A percentile compares a stretch with the other conserved stretches of the same genome.
phyloP scores from a whole-genome alignment of 2,329 filamentous ascomycete genomes.

The Cladophialophora bantiana region DNA sequence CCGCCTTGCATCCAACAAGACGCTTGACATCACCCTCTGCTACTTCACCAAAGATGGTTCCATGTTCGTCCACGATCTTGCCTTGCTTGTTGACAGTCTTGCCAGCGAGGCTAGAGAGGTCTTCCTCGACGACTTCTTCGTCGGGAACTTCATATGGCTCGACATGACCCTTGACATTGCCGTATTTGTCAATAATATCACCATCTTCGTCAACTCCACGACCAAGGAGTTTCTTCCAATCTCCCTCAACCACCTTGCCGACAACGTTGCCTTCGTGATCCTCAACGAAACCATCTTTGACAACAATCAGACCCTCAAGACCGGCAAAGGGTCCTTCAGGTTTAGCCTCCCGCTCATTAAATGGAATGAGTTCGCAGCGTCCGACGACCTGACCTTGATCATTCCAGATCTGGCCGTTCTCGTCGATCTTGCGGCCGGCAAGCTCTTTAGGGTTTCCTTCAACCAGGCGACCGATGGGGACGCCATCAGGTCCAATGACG shows the following conservation, averaged over 20 bases:
- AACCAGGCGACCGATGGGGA: constrained; percentile 63
- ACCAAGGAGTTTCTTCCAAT: constrained; percentile 74
- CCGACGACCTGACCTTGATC: constrained; percentile 64
- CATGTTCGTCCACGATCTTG: constrained; percentile 66
- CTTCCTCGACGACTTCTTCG: constrained; percentile 57
- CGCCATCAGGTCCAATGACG: constrained; percentile 60
- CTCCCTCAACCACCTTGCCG: constrained; percentile 73
- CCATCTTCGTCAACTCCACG: constrained; percentile 81
- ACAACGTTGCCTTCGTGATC: constrained; percentile 80
- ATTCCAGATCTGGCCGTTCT: constrained; percentile 63
- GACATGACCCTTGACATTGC: constrained; percentile 66
- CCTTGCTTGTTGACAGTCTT: constrained; percentile 70
- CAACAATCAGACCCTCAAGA: constrained; percentile 62
- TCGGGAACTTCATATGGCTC: constrained; percentile 60
- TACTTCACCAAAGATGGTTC: constrained; percentile 65
- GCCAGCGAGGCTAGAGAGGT: constrained; percentile 66
- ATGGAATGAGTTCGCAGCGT: constrained; percentile 64
- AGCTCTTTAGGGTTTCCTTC: constrained; percentile 65
- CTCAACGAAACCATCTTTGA: constrained; percentile 68
- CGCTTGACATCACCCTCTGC: constrained; percentile 63
- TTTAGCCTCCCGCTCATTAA: constrained; percentile 62
- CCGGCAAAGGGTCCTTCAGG: constrained; percentile 66
- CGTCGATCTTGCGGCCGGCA: constrained; percentile 62
- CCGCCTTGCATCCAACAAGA: constrained; percentile 67
- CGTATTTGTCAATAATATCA: constrained; percentile 80